phyloP scores from a whole-genome alignment of 805 yeast species.

The Cyberlindnera petersonii region DNA sequence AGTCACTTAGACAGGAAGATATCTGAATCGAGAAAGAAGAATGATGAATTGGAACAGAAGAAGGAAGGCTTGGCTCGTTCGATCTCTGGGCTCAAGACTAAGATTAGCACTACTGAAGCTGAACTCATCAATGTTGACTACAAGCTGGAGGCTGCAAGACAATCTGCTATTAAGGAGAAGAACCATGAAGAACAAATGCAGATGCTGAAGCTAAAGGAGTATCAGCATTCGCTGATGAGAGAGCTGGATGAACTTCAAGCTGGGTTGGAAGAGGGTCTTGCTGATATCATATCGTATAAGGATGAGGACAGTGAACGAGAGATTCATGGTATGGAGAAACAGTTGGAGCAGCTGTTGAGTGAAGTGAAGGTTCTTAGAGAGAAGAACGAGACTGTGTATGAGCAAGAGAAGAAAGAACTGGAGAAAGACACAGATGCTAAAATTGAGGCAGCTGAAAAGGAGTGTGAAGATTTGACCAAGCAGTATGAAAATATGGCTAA shows the following conservation, averaged over 20 bases:
- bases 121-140: conserved; percentile 13
- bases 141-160: conserved; percentile 9
- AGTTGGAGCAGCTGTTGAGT: conserved; percentile 8
- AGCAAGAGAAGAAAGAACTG: conserved; percentile 3
- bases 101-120: conserved; percentile 17
- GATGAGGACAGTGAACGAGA: conserved; percentile 14
- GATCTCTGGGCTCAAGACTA: conserved; percentile 9
- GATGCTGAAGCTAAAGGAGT: conserved; percentile 28
- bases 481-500: conserved; percentile 27
- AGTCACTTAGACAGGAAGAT: conserved; percentile 12
- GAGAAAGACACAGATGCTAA: background rate
- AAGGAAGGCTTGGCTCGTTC: conserved; percentile 5
- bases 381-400: conserved; percentile 2
- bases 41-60: conserved; percentile 6
- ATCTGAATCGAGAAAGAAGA: conserved; percentile 1
- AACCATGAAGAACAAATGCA: conserved; percentile 17
- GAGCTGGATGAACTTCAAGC: conserved; percentile 34
- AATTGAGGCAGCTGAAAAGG: conserved; percentile 17
- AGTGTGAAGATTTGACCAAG: conserved; percentile 29
- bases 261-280: conserved; percentile 27
- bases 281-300: conserved; percentile 24
- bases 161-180: conserved; percentile 3
- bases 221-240: conserved; percentile 26
- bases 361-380: conserved; percentile 4
- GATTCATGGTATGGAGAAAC: conserved; percentile 19